Base-by-base conservation (phyloP, 345 rosid species). In the Eucalyptus brandiana region DNA sequence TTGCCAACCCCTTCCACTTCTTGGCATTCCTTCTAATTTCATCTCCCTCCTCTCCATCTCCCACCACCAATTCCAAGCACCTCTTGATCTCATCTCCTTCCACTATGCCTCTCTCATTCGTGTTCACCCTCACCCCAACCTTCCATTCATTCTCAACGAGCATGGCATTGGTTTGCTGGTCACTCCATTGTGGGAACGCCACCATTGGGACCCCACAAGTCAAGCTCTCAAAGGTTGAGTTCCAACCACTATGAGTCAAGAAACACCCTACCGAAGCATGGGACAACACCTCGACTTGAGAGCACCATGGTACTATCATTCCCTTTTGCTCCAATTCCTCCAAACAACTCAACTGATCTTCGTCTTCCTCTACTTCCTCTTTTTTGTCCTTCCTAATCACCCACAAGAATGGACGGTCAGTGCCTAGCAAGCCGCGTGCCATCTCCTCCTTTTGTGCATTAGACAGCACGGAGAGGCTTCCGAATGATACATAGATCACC, bases 241-340 rank as follows among this genome's bases (percentile, higher is more conserved):
- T 96, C 98, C 99, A 96, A 15, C 97, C 97, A 30, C 97, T 94
- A 87, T 96, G 97, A 6, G 94, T 92, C 87, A 96, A 86, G 37
- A 94, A 97, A 83, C 97, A 97, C 4, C 97, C 97, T 2, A 94
- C 37, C 8, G 97, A 90, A 6, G 89, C 90, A 42, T 95, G 95
- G 7, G 94, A 94, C 80, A 97, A 86, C n/a, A 96, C 96, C 88
- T 92, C 93, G 86, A 94, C 91, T 91, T 97, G 98, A 17, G 92
- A 91, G 56, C 99, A 97, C 99, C 99, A 97, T 1, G 95, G 89
- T 37, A 96, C 93, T 60, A 96, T 91, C 94, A 90, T 90, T n/a
- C 97, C 98, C 88, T 89, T 90, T n/a, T 90, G 85, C 60, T 94
- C 92, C 12, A 97, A 53, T 88, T 94, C 96, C 86, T 93, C 92